phyloP scores from a whole-genome alignment of 2,329 filamentous ascomycete genomes.

The Drechmeria coniospora region DNA sequence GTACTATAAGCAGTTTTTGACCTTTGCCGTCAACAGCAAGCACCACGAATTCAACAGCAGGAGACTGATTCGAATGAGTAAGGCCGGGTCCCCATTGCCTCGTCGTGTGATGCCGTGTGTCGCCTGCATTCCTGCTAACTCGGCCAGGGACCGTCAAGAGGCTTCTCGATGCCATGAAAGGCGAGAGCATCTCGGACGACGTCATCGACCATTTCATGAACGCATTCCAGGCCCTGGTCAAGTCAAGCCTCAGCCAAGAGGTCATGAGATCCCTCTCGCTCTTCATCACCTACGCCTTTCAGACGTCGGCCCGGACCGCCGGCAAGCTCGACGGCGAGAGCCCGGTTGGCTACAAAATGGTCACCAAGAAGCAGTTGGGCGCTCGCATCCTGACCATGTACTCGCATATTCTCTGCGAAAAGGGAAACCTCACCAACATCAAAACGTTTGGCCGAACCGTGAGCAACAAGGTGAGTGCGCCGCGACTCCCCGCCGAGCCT shows the following conservation, averaged over 20 bases:
- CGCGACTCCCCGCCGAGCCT: too few relatives aligned
- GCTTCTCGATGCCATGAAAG: slow-evolving; percentile 78
- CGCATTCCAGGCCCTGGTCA: slow-evolving; percentile 66
- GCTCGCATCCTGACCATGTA: slow-evolving; percentile 64
- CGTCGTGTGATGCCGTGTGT: slow-evolving; percentile 4
- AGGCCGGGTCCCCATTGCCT: too few relatives aligned
- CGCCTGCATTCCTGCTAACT: slow-evolving; percentile 2
- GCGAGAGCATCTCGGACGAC: slow-evolving; percentile 57
- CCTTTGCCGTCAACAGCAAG: slow-evolving; percentile 80
- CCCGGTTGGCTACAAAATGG: slow-evolving; percentile 16
- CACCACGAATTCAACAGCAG: slow-evolving; percentile 85
- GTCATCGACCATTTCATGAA: slow-evolving; percentile 62
- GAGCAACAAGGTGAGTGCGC: slow-evolving; percentile 62
- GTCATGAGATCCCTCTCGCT: slow-evolving; percentile 75
- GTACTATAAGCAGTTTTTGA: slow-evolving; percentile 85
- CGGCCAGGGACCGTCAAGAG: slow-evolving; percentile 69
- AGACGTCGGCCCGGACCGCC: slow-evolving; percentile 36
- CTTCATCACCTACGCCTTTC: slow-evolving; percentile 85
- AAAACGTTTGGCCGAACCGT: slow-evolving; percentile 87
- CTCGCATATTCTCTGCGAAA: slow-evolving; percentile 60
- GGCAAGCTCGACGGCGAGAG: too few relatives aligned
- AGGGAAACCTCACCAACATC: slow-evolving; percentile 51
- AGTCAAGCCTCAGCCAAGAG: slow-evolving; percentile 68
- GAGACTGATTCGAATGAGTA: slow-evolving; percentile 78
- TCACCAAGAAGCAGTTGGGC: slow-evolving; percentile 57